These are phyloP conservation scores for Podospora pseudopauciseta DNA, from an alignment of 495 filamentous ascomycete species.

Conservation along the genomic window DNA sequence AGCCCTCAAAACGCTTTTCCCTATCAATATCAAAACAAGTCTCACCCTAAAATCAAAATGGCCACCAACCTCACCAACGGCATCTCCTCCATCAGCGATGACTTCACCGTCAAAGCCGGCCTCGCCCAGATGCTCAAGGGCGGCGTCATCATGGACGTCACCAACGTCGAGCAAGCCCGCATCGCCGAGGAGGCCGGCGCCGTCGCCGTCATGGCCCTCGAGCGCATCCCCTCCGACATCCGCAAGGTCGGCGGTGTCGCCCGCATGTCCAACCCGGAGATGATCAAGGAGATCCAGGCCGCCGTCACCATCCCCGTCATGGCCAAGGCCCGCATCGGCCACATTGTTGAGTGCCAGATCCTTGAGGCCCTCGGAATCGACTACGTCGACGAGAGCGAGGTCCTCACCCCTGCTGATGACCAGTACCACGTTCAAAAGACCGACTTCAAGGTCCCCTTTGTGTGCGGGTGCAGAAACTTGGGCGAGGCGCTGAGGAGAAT, in stretches of 20 bases:
- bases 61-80: constrained; percentile 23
- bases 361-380: constrained; percentile 91
- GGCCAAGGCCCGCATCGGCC: constrained; percentile 97
- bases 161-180: constrained; percentile 88
- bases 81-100: constrained; percentile 23
- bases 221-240: constrained; percentile 97
- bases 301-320: constrained; percentile 99
- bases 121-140: constrained; percentile 97
- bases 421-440: constrained; percentile 88
- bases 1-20: neutral
- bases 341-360: constrained; percentile 98
- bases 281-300: constrained; percentile 96
- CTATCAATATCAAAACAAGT: neutral
- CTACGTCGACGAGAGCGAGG: constrained; percentile 97
- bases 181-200: constrained; percentile 98
- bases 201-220: constrained; percentile 95
- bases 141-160: constrained; percentile 99
- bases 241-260: constrained; percentile 87
- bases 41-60: constrained; percentile 14
- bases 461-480: constrained; percentile 93
- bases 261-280: constrained; percentile 90
- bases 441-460: constrained; percentile 81
- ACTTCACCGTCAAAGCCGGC: constrained; percentile 83
- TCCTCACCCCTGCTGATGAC: constrained; percentile 91
- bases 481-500: constrained; percentile 92